phyloP scores from a whole-genome alignment of 345 rosid species.

The Bruguiera gymnorhiza region DNA sequence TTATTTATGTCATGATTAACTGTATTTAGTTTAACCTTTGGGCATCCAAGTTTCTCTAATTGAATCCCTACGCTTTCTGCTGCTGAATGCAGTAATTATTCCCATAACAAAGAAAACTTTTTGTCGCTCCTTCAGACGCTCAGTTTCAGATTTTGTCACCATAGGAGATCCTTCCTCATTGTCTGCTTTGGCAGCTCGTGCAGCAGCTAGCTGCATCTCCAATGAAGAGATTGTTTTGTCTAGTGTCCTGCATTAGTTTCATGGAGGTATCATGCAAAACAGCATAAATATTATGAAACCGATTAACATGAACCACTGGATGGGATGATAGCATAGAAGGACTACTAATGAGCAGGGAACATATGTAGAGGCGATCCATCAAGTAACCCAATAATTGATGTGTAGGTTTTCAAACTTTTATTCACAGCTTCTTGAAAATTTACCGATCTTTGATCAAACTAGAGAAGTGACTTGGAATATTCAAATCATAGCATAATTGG shows the following conservation, averaged over 20 bases:
- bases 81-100: slow-evolving; percentile 75
- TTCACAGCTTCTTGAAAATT: no score
- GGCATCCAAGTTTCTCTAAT: slow-evolving; percentile 79
- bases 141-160: slow-evolving; percentile 34
- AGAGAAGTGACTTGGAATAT: slow-evolving; percentile 2
- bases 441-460: neutral
- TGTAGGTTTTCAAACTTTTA: no score
- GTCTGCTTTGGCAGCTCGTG: slow-evolving; percentile 54
- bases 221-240: slow-evolving; percentile 70
- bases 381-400: no score
- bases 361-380: no score
- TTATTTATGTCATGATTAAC: no score
- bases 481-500: slow-evolving; percentile 9
- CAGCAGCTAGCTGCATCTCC: slow-evolving; percentile 79
- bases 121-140: slow-evolving; percentile 47
- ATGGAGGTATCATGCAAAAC: neutral
- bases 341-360: neutral
- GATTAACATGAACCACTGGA: neutral
- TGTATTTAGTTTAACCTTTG: slow-evolving; percentile 41
- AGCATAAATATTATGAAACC: neutral
- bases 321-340: neutral
- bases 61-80: slow-evolving; percentile 77
- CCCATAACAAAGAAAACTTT: slow-evolving; percentile 81
- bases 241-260: slow-evolving; percentile 45
- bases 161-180: slow-evolving; percentile 39